Evolutionary conservation across 805 yeast species (phyloP), one percentile per base, ranked within the genome.

Genomic region (Yarrowia keelungensis): DNA sequence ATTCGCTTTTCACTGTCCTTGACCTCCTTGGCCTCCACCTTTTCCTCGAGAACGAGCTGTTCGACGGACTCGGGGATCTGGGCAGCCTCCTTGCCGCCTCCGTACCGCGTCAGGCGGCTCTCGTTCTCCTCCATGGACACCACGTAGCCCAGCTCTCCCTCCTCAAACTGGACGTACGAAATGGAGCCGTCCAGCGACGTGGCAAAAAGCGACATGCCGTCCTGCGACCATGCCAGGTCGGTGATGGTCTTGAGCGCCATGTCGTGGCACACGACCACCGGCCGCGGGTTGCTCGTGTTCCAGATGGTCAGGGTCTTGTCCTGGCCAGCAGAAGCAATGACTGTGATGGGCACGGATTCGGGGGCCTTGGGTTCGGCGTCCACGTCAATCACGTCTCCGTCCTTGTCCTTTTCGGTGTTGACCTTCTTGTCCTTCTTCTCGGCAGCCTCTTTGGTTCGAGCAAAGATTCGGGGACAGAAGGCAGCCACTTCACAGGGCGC

Each of bases 281-380:
- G 98, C 62, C 91, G 82, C 5, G 92, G 85, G 66, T 83, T 83
- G 1, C 85, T 79, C 0, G 97, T 94, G 74, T 87, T 88, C 99
- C 99, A 94, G 7, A 94, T 81, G 0, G 92, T 97, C 46, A 95
- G 78, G 0, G 92, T 85, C 74, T 91, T 87, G 78, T 94, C 99
- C 78, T 94, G 98, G 11, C 98, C 98, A 14, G 94, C 97, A 38
- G 97, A 90, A 1, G 98, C 97, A n/a, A 94, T 81, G 0, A 94
- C 85, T 0, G 97, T 89, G 8, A 89, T 82, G 22, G 73, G 73
- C 14, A 72, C 66, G 83, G 79, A 71, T 77, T 76, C 43, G 69
- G 67, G 54, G 32, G 38, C 43, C 47, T 68, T 46, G 70, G 69
- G 68, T 8, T 67, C 69, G 22, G 56, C 38, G 77, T 12, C 82